These are phyloP conservation scores for Penicillium aurantiogriseum DNA, from an alignment of 2,329 filamentous ascomycete species.

Conservation along the genomic window DNA sequence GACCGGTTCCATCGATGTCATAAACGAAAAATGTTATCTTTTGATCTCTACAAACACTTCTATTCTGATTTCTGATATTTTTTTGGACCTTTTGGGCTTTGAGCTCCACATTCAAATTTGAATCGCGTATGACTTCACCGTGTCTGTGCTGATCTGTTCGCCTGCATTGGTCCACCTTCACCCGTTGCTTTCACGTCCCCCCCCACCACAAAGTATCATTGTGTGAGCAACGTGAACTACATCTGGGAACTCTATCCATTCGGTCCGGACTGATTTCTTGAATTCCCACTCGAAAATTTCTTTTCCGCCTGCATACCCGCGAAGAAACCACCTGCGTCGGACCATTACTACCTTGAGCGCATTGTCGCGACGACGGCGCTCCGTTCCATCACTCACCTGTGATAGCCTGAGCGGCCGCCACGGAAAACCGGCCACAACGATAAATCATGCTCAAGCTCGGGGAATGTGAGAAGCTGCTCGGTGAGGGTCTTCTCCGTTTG, in stretches of 20 bases:
- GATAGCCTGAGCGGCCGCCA: conserved; percentile 29
- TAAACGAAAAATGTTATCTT: conserved; percentile 18
- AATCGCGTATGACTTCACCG: conserved; percentile 11
- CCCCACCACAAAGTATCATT: conserved; percentile 21
- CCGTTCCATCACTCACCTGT: conserved; percentile 11
- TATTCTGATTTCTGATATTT: not conserved
- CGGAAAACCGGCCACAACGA: conserved; percentile 19
- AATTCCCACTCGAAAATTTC: not conserved
- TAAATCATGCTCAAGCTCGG: conserved; percentile 45
- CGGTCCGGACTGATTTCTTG: not conserved
- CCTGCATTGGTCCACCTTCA: conserved; percentile 23
- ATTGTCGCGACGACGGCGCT: conserved; percentile 14
- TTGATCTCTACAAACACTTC: not conserved
- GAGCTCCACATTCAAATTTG: conserved; percentile 1
- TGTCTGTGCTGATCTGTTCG: conserved; percentile 10
- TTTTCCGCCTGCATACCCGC: not conserved
- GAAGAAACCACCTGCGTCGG: conserved; percentile 1
- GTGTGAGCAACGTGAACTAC: conserved; percentile 8
- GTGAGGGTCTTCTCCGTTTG: conserved; percentile 74
- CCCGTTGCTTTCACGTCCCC: conserved; percentile 12
- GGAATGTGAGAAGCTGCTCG: conserved; percentile 73
- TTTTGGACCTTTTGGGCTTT: conserved; percentile 2
- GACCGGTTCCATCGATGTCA: conserved; percentile 26
- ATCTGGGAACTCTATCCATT: not conserved
- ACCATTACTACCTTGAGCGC: conserved; percentile 8